Conservation (phyloP, 345 rosid species). For the thale cress (Arabidopsis thaliana) region DNA sequence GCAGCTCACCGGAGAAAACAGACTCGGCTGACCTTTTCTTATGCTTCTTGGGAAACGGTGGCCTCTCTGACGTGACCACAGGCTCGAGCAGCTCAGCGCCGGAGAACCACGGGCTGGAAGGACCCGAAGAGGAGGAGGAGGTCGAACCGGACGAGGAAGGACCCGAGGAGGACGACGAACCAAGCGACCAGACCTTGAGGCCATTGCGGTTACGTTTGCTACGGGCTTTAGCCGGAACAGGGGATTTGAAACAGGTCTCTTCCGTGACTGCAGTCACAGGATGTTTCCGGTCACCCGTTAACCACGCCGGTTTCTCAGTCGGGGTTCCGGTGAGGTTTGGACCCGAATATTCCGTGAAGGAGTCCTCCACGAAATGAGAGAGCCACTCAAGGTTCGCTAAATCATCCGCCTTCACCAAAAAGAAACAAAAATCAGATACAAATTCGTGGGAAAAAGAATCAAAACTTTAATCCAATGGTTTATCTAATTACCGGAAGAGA, state of each 20-base stretch:
- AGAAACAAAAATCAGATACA: constrained; percentile 2
- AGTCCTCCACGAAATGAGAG: constrained; percentile 93
- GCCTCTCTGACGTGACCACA: constrained; percentile 34
- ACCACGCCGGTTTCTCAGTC: constrained; percentile 41
- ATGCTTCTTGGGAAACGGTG: constrained; percentile 51
- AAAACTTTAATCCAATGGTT: not conserved
- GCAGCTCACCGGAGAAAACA: constrained; percentile 25
- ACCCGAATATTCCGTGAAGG: constrained; percentile 60
- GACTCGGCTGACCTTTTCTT: constrained; percentile 49
- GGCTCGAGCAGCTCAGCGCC: constrained; percentile 41
- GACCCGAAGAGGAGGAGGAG: constrained; percentile 44
- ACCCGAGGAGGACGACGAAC: constrained; percentile 57
- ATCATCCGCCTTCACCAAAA: constrained; percentile 70
- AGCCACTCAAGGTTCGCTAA: constrained; percentile 83
- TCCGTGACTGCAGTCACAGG: constrained; percentile 40
- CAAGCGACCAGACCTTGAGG: constrained; percentile 62
- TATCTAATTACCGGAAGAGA: constrained; percentile 60
- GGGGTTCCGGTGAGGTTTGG: constrained; percentile 53
- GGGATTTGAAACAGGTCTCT: constrained; percentile 45
- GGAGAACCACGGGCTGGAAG: constrained; percentile 36
- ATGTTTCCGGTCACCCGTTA: constrained; percentile 39
- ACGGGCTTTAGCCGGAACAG: constrained; percentile 80
- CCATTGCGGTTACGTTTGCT: constrained; percentile 77
- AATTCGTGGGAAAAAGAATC: not conserved
- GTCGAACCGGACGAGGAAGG: constrained; percentile 39